A percentile compares a stretch with the other conserved stretches of the same genome.
Evolutionary conservation across 768 basidiomycete genomes (phyloP).

Genomic region (Boletus sp.): DNA sequence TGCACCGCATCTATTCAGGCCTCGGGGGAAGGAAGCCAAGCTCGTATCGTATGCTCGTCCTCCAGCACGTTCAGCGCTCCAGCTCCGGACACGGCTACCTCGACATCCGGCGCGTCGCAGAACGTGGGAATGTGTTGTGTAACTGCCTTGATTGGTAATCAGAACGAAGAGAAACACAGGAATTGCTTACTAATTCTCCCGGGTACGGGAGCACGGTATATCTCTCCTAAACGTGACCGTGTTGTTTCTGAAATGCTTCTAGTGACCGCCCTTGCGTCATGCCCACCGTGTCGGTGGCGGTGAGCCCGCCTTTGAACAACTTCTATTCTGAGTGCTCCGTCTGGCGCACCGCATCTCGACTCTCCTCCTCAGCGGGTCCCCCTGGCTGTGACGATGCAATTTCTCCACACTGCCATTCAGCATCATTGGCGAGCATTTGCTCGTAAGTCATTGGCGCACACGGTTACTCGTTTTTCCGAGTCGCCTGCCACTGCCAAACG

Average conservation of each 20-base stretch:
- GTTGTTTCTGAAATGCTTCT: conserved; percentile 7
- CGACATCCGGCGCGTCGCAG: conserved; percentile 6
- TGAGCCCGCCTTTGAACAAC: conserved; percentile 22
- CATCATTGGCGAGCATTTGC: conserved; percentile 16
- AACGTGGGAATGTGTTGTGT: too few species aligned
- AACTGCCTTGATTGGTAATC: conserved; percentile 5
- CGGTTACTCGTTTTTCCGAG: conserved; percentile 33
- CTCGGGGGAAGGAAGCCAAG: conserved; percentile 5
- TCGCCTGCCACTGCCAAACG: conserved; percentile 23
- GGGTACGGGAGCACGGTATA: conserved; percentile 19
- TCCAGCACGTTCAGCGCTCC: conserved; percentile 1
- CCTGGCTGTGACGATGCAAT: conserved; percentile 33
- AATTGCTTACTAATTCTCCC: conserved; percentile 15
- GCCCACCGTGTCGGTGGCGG: conserved; percentile 26
- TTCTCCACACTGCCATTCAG: conserved; percentile 32
- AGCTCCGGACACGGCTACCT: conserved; percentile 22
- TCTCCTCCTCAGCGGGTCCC: conserved; percentile 22
- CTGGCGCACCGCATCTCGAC: conserved; percentile 26
- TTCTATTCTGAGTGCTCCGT: conserved; percentile 32
- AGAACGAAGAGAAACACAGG: conserved; percentile 20
- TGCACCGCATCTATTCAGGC: conserved; percentile 18
- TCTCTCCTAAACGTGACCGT: conserved; percentile 4
- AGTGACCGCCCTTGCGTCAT: conserved; percentile 25
- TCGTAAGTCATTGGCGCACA: conserved; percentile 22
- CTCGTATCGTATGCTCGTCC: conserved; percentile 3